Conservation (phyloP, 2,329 filamentous ascomycete genomes). For the Diaporthe velutina region DNA sequence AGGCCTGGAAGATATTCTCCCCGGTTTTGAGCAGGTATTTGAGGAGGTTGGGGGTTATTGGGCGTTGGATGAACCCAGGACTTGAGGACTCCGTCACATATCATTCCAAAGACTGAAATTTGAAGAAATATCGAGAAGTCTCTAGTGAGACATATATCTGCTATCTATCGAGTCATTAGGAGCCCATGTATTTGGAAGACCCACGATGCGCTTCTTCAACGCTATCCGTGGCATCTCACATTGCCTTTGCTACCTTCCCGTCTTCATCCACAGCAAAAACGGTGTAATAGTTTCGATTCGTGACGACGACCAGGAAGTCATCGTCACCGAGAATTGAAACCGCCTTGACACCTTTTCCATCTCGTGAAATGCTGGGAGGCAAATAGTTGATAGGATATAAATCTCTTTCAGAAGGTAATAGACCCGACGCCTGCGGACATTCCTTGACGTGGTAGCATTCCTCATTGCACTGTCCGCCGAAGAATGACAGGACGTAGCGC, state of each 20-base stretch:
- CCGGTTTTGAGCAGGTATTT: slow-evolving; percentile 19
- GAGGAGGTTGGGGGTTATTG: slow-evolving; percentile 15
- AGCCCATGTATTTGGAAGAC: neutral
- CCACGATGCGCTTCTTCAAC: neutral
- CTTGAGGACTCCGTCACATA: neutral
- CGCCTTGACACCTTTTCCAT: too few relatives aligned
- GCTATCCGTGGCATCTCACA: neutral
- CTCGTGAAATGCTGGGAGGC: neutral
- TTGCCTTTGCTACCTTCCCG: neutral
- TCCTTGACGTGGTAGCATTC: neutral
- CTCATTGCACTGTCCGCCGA: neutral
- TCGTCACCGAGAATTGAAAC: slow-evolving; percentile 11
- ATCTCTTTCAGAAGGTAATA: neutral
- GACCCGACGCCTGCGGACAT: neutral
- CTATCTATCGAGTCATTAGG: neutral
- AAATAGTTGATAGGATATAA: neutral
- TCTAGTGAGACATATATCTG: neutral
- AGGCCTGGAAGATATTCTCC: slow-evolving; percentile 39
- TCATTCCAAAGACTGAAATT: neutral
- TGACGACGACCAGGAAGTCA: slow-evolving; percentile 22
- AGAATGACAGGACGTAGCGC: neutral
- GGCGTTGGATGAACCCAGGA: neutral
- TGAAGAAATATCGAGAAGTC: neutral
- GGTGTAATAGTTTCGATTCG: neutral
- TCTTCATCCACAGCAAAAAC: slow-evolving; percentile 28